A percentile compares a stretch with the other conserved stretches of the same genome.
Conservation (phyloP, 257 asterid genomes). For the Gentiana macrophylla region DNA sequence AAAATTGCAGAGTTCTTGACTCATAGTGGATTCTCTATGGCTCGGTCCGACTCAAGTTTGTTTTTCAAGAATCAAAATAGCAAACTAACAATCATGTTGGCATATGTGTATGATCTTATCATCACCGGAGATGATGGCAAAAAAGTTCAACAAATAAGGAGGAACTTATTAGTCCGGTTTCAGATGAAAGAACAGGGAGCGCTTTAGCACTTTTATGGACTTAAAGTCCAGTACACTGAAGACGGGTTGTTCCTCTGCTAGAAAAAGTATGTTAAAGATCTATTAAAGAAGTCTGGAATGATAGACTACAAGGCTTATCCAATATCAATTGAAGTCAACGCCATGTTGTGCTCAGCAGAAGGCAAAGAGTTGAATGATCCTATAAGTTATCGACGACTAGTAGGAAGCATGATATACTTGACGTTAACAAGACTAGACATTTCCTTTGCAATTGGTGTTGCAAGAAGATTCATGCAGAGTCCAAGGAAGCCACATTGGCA, state of each 20-base stretch:
- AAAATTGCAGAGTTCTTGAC: neutral
- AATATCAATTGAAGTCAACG: no score
- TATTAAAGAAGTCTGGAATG: no score
- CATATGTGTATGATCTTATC: neutral
- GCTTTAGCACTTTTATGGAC: neutral
- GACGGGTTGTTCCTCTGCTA: constrained; percentile 1
- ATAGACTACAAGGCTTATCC: neutral
- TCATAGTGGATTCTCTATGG: neutral
- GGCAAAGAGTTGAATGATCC: no score
- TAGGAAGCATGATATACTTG: neutral
- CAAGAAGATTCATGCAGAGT: no score
- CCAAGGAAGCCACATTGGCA: no score
- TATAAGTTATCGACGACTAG: neutral
- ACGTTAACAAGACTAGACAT: no score
- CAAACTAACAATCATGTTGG: neutral
- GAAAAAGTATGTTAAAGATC: no score
- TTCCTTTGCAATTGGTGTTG: no score
- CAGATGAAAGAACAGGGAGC: constrained; percentile 6
- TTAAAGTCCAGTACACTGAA: neutral
- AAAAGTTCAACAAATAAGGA: neutral
- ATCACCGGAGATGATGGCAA: neutral
- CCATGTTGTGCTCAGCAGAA: no score
- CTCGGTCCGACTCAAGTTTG: neutral
- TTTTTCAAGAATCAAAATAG: neutral
- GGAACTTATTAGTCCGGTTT: neutral